Base-by-base conservation (phyloP, 371 early-diverging fungal species). In the Rhizopus stolonifer region DNA sequence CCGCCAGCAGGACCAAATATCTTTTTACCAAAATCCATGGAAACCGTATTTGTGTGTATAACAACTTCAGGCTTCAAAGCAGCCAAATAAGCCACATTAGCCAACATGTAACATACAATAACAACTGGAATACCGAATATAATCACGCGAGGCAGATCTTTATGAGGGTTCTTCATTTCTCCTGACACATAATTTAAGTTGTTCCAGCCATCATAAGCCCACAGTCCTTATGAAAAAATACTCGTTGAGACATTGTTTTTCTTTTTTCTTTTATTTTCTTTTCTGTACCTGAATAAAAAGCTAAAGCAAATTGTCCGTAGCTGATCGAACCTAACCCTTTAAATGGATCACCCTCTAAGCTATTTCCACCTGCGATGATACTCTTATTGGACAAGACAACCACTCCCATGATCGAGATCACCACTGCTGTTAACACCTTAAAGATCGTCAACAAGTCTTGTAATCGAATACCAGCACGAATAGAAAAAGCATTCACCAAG, bases 161-260 rank as follows among this genome's bases (percentile, higher is more conserved):
- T 77, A 9, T 82, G 80, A 6, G 95, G 93, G 49, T 91, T 79
- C 56, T 89, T 88, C 76, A 96, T 89, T 76, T 96, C 96, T 19
- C 92, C 91, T 14, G 91, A 84, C 21, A 92, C 90, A 54, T 90
- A 87, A 52, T 93, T 94, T 10, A 96, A 69, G 56, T 91, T 94
- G 51, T 90, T 91, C 91, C 81, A 81, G 3, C 95, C 95, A 60
- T 92, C 94, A 61, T 92, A 95, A 0, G 95, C 93, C 92, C 94
- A 96, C n/a, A 96, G 73, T 23, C 86, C 84, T 71, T 64, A 51
- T 31, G 53, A 63, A 25, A 69, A 23, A 31, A 0, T 38, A 23
- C 17, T 10, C 26, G 4, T 17, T 45, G 17, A 0, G n/a, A 40
- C 15, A 8, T 24, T 10, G 10, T 11, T 31, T n/a, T 4, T 19